Percentiles rank a stretch among this genome's conserved stretches.
Conservation (phyloP, 148 eudicot genomes). For the Cornus suecica region DNA sequence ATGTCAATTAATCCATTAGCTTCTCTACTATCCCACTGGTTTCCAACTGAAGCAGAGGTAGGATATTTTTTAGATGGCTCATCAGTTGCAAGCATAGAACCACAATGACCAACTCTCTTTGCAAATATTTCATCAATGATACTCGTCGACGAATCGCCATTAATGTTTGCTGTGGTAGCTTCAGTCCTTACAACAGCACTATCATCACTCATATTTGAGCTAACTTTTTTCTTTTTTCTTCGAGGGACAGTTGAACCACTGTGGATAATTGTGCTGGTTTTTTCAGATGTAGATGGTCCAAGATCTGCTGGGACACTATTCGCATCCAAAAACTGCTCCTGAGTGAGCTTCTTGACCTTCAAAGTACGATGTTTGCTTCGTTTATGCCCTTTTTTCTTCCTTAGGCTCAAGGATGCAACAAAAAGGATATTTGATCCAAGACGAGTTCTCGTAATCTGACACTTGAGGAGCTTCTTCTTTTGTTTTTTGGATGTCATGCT, state of each 20-base stretch:
- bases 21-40: constrained; percentile 16
- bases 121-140: constrained; percentile 23
- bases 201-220: constrained; percentile 16
- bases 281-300: constrained; percentile 46
- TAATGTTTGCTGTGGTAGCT: constrained; percentile 1
- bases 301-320: constrained; percentile 20
- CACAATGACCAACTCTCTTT: constrained; percentile 24
- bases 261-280: constrained; percentile 5
- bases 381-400: constrained; percentile 50
- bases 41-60: constrained; percentile 13
- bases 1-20: constrained; percentile 19
- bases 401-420: constrained; percentile 34
- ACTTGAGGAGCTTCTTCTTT: constrained; percentile 33
- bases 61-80: constrained; percentile 15
- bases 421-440: constrained; percentile 58
- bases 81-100: constrained; percentile 26
- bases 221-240: constrained; percentile 12
- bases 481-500: constrained; percentile 17
- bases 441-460: constrained; percentile 27
- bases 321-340: constrained; percentile 18
- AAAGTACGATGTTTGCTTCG: constrained; percentile 20
- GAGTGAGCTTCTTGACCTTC: constrained; percentile 15
- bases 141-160: constrained; percentile 9
- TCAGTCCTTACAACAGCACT: constrained; percentile 14
- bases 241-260: constrained; percentile 15